Base-by-base conservation (phyloP, 1,284 basidiomycete species). In the Hemileia vastatrix region DNA sequence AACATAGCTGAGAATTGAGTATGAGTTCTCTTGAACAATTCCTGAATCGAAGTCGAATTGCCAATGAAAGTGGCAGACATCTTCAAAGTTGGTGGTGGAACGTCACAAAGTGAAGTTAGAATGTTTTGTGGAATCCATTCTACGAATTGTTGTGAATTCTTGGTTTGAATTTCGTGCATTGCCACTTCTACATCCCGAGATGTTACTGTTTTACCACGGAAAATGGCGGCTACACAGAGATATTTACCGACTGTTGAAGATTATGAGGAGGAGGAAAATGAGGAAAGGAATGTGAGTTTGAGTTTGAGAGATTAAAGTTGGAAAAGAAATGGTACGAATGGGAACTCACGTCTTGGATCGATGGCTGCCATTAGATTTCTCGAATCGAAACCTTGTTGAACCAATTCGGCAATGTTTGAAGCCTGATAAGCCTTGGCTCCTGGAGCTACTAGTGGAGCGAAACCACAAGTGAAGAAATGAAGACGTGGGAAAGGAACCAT, bases 61-160 rank as follows among this genome's bases (percentile, higher is more conserved):
- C 72, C 73, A 52, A 76, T 76, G 55, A 76, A 76, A 13, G 75
- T 76, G 36, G 72, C 75, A 64, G 73, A 73, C 69, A 76, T 73
- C 61, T 71, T 71, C 63, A 76, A 67, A 51, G 71, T 71, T 48
- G 67, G 71, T 15, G 66, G 57, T 13, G 55, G 63, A 4, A 66
- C 65, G 64, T 73, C 70, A 65, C 74, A 76, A 55, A 74, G 69
- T 31, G 73, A 71, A 18, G 73, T 76, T 65, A 70, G 68, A 9
- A 75, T 71, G 44, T 74, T 74, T 65, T 76, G 72, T 45, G 75
- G 75, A 61, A 76, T 74, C 75, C 75, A 76, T 67, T 76, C 74
- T 54, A 76, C 74, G 36, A 75, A 76, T 51, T 71, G 70, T 40
- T 67, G 66, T 36, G 72, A 68, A 63, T 73, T 68, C 68, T 76